Evolutionary conservation across 2,329 filamentous ascomycete genomes (phyloP).

Genomic region (Ophiostoma tasmaniense): DNA sequence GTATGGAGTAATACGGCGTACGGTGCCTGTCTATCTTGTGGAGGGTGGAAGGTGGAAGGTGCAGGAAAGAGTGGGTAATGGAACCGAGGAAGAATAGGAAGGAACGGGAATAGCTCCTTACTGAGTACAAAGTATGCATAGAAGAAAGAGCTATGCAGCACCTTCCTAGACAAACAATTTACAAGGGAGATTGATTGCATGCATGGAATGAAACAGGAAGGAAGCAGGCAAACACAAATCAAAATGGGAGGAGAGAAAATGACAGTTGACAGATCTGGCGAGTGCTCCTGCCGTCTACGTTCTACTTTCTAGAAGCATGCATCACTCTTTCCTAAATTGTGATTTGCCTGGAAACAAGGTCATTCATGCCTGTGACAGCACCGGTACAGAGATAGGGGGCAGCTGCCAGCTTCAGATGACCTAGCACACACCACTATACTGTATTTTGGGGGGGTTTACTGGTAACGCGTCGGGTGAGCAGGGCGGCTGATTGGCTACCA

Average conservation of each 20-base stretch:
- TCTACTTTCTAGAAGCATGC: neutral
- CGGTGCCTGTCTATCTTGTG: neutral
- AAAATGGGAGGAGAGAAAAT: neutral
- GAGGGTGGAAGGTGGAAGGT: neutral
- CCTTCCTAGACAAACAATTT: neutral
- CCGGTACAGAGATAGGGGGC: neutral
- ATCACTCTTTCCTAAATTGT: constrained; percentile 1
- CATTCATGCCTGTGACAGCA: neutral
- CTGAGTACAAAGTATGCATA: neutral
- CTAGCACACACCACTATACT: neutral
- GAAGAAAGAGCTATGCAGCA: neutral
- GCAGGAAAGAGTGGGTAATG: neutral
- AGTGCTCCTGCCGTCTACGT: neutral
- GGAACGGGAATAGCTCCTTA: neutral
- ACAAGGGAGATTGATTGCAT: neutral
- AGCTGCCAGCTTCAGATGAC: neutral
- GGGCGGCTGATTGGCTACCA: constrained; percentile 12
- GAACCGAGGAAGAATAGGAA: neutral
- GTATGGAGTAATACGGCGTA: neutral
- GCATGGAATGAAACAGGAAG: constrained; percentile 1
- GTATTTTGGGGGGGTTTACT: neutral
- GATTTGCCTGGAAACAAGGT: neutral
- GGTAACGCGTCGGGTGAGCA: neutral
- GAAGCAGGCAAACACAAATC: neutral
- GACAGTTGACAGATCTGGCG: neutral